phyloP scores from a whole-genome alignment of 2,329 filamentous ascomycete genomes.

The Cladosporium sphaerospermum region DNA sequence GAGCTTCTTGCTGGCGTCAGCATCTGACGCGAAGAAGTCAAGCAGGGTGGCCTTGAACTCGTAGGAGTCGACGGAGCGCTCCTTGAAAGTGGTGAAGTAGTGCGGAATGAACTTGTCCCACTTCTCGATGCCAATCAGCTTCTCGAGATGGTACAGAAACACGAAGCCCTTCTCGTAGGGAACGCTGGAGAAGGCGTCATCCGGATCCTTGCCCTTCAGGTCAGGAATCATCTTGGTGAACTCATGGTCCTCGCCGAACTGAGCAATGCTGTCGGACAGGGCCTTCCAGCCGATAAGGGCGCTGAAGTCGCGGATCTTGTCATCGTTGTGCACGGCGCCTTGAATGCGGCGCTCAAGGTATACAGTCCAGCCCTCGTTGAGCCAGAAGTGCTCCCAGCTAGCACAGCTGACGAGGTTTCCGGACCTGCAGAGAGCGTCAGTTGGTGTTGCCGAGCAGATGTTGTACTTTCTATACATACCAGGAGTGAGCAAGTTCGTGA shows the following conservation, averaged over 20 bases:
- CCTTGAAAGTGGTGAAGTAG: slow-evolving; percentile 81
- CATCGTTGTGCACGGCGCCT: slow-evolving; percentile 67
- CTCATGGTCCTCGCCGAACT: slow-evolving; percentile 76
- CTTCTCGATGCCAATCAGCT: slow-evolving; percentile 72
- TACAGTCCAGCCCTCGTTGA: slow-evolving; percentile 82
- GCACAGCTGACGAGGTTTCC: slow-evolving; percentile 76
- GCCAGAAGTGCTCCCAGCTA: slow-evolving; percentile 72
- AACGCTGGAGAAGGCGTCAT: slow-evolving; percentile 87
- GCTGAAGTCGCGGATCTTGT: slow-evolving; percentile 83
- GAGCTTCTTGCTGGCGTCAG: slow-evolving; percentile 56
- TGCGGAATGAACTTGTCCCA: slow-evolving; percentile 95
- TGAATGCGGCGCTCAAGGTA: slow-evolving; percentile 86
- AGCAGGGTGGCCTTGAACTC: slow-evolving; percentile 88
- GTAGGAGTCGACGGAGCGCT: slow-evolving; percentile 84
- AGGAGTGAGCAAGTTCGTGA: slow-evolving; percentile 69
- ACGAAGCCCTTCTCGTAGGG: slow-evolving; percentile 97
- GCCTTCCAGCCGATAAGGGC: slow-evolving; percentile 95
- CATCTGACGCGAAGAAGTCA: slow-evolving; percentile 71
- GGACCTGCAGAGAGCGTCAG: slow-evolving; percentile 37
- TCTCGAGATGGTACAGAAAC: slow-evolving; percentile 87
- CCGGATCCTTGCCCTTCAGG: slow-evolving; percentile 85
- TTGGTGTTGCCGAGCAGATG: too few species aligned
- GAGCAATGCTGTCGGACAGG: slow-evolving; percentile 70
- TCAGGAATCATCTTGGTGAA: slow-evolving; percentile 88
- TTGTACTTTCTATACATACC: slow-evolving; percentile 37